Conservation (phyloP, 371 early-diverging fungal genomes). For the Gilbertella persicaria region DNA sequence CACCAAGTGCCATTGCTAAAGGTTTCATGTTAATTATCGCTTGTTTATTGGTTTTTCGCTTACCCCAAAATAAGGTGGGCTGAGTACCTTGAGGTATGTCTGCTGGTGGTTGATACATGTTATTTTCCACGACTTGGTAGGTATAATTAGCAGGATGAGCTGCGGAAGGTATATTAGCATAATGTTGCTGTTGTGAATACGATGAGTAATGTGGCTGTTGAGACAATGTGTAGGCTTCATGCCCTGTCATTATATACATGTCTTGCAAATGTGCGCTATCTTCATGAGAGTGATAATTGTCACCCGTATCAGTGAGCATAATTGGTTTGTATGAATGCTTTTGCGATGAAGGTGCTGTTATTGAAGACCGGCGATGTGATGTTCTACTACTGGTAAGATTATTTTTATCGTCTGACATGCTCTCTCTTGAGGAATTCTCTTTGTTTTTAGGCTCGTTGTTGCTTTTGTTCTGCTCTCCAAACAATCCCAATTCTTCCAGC, state of each 20-base stretch:
- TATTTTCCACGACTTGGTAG: background rate
- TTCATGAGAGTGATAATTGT: background rate
- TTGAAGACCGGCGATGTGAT: too few species aligned
- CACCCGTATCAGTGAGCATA: background rate
- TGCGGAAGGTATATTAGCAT: background rate
- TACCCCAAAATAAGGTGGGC: conserved; percentile 21
- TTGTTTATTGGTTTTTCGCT: background rate
- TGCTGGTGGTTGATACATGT: conserved; percentile 1
- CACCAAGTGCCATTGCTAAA: conserved; percentile 80
- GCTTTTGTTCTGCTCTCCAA: conserved; percentile 2
- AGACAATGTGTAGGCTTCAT: background rate
- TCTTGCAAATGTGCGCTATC: background rate
- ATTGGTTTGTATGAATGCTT: background rate
- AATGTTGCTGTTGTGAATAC: background rate
- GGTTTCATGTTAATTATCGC: too few species aligned
- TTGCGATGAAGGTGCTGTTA: background rate
- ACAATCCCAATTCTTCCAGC: conserved; percentile 31
- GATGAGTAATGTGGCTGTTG: background rate
- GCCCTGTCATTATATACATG: background rate
- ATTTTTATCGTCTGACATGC: too few species aligned
- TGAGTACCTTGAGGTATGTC: conserved; percentile 2
- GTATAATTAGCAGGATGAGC: background rate
- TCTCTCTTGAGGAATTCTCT: background rate
- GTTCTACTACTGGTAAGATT: too few species aligned
- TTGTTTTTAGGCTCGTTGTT: background rate